Evolutionary conservation across 1,284 basidiomycete genomes (phyloP), one percentile per base, ranked within the genome.

Genomic region (Sanghuangporus sanghuang): DNA sequence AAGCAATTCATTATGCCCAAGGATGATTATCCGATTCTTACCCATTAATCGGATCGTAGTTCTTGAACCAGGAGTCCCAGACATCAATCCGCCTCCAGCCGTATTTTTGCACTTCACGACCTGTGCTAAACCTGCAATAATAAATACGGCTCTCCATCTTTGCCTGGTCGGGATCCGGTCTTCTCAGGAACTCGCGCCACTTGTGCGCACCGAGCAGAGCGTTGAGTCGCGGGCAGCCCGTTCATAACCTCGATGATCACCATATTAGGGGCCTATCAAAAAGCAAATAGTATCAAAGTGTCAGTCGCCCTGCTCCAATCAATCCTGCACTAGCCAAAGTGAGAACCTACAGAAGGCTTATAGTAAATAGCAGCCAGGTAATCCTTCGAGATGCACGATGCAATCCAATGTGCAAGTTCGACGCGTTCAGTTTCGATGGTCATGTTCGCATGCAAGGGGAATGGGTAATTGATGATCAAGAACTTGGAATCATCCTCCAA

Each of bases 21-120:
- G 46, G 21, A 58, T 12, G 18, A 8, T 12, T 23, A 32, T 39
- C n/a, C 40, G 35, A 39, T 36, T 69, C 72, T 57, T 56, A 79
- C 82, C 64, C 70, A 58, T 79, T 79, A 1, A 69, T 72, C 0
- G 75, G 75, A 1, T 68, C 71, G 81, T 80, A 88, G 1, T 70
- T 71, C 2, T 73, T 71, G 74, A 88, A 89, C 86, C 86, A 90
- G 5, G 67, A 63, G 2, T 79, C 76, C 39, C 79, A 70, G 6
- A 88, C 76, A 46, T 81, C 73, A 48, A 86, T 77, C 3, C 79
- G 76, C 65, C 85, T 86, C 88, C 88, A 90, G 3, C 88, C 78
- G n/a, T 73, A 65, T 67, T 82, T 82, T 71, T 81, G 74, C 3
- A 82, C 75, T 21, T 75, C 70, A 23, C 81, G 72, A 0, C 75